Evolutionary conservation across 225 moss, liverwort and hornwort genomes (phyloP), one percentile per base, ranked within the genome.

Genomic region (Neckera pumila): DNA sequence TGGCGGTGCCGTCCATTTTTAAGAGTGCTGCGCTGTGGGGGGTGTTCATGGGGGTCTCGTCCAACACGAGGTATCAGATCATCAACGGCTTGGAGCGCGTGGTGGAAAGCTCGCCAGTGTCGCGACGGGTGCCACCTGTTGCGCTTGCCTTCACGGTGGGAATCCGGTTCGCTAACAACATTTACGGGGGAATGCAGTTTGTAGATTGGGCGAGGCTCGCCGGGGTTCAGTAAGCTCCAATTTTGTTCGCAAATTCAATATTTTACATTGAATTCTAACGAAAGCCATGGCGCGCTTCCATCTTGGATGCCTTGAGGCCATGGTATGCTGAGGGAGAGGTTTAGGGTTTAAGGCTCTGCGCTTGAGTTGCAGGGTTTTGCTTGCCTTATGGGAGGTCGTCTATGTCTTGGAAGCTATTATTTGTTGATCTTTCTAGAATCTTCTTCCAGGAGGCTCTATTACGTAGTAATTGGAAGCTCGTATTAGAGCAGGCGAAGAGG

Each of bases 51-150:
- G 94, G 90, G 40, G 81, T 96, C 15, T 97, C 97, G 42, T 99
- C 98, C 77, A 99, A 99, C 85, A 96, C 98, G 54, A 92, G 98
- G 83, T 99, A 99, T 38, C 98, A 99, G 89, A 91, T 99, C 49
- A 95, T 99, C 74, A 99, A 99, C 81, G 98, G 98, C 20, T 84
- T 99, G 88, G 98, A 99, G 85, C 96, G 97, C 27, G 95, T 96
- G 36, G 98, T 99, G 26, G 98, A 99, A 93, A 90, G 94, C 31
- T 97, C 96, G 43, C 86, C 95, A 12, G 34, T 96, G 14, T 87
- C 95, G 34, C 92, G 90, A 56, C 90, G 90, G 33, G 88, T 99
- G 53, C 97, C 98, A 14, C 93, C 93, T 40, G 56, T 95, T 40
- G 95, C 98, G 25, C 90, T 95, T 47, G 96, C 94, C 21, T 99